Evolutionary conservation across 441 rosid genomes (phyloP).

Genomic region (Populus trichocarpa): DNA sequence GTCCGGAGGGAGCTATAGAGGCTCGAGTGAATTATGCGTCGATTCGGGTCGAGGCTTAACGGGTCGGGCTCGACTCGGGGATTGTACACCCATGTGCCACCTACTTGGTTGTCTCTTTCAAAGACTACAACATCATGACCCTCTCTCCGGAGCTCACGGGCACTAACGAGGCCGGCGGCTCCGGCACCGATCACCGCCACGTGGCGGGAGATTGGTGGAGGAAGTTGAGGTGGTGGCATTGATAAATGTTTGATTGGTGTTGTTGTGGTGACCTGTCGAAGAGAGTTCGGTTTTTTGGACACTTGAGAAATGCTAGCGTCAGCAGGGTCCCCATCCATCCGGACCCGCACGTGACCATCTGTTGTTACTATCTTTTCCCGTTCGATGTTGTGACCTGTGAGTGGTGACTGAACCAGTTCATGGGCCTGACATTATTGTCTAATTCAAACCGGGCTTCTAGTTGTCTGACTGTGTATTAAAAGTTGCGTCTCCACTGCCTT

Average conservation of each 20-base stretch:
- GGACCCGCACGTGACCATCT: neutral
- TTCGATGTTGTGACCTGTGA: neutral
- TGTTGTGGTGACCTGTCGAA: neutral
- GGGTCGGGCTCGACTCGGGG: constrained; percentile 48
- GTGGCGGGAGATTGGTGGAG: constrained; percentile 25
- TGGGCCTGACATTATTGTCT: neutral
- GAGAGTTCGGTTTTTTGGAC: neutral
- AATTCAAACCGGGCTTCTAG: too few relatives aligned
- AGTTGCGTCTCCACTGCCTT: too few relatives aligned
- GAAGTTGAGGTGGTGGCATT: constrained; percentile 4
- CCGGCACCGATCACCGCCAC: constrained; percentile 87
- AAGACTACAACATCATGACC: constrained; percentile 54
- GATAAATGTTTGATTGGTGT: neutral
- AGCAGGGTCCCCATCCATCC: neutral
- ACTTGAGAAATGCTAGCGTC: neutral
- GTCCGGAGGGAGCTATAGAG: constrained; percentile 70
- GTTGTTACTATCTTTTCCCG: neutral
- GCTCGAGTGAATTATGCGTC: constrained; percentile 55
- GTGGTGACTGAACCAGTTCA: neutral
- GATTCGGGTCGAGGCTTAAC: constrained; percentile 46
- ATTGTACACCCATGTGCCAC: constrained; percentile 72
- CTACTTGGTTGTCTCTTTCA: constrained; percentile 42
- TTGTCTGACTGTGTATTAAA: too few relatives aligned
- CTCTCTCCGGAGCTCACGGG: constrained; percentile 57
- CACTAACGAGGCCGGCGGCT: constrained; percentile 61